Conservation (phyloP, 192 early-diverging fungal genomes). For the Haplosporangium gracile region DNA sequence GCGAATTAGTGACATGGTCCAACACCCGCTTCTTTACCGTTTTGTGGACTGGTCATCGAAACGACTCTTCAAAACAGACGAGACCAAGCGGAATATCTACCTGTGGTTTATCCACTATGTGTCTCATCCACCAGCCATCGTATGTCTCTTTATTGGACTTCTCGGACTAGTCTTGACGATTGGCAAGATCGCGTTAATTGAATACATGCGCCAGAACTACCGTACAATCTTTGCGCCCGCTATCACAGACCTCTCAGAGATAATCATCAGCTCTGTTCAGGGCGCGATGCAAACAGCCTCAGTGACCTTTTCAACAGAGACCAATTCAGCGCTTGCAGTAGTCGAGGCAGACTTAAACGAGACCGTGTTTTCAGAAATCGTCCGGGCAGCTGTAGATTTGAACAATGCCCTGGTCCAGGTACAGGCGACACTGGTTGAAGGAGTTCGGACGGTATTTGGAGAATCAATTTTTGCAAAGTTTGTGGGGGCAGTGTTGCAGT, state of each 20-base stretch:
- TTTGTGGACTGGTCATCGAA: constrained; percentile 14
- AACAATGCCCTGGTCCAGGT: neutral
- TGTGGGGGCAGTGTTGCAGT: constrained; percentile 27
- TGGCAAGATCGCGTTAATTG: constrained; percentile 36
- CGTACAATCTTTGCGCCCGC: neutral
- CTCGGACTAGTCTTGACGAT: constrained; percentile 32
- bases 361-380: constrained; percentile 22
- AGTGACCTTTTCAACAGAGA: constrained; percentile 17
- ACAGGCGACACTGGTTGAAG: constrained; percentile 9
- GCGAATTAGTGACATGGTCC: constrained; percentile 9
- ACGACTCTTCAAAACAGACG: constrained; percentile 16
- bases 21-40: constrained; percentile 22
- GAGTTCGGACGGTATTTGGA: constrained; percentile 29
- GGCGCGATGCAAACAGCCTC: constrained; percentile 9
- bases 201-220: constrained; percentile 23
- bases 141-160: constrained; percentile 42
- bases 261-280: neutral
- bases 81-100: constrained; percentile 18
- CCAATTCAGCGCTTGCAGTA: constrained; percentile 9
- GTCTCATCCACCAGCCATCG: constrained; percentile 22
- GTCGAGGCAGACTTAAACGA: constrained; percentile 39
- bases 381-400: constrained; percentile 13
- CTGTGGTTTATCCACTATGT: constrained; percentile 54
- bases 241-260: constrained; percentile 10
- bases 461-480: constrained; percentile 16